A percentile compares a stretch with the other conserved stretches of the same genome.
Evolutionary conservation across 2,329 filamentous ascomycete genomes (phyloP).

Genomic region (Paraphoma chrysanthemicola): DNA sequence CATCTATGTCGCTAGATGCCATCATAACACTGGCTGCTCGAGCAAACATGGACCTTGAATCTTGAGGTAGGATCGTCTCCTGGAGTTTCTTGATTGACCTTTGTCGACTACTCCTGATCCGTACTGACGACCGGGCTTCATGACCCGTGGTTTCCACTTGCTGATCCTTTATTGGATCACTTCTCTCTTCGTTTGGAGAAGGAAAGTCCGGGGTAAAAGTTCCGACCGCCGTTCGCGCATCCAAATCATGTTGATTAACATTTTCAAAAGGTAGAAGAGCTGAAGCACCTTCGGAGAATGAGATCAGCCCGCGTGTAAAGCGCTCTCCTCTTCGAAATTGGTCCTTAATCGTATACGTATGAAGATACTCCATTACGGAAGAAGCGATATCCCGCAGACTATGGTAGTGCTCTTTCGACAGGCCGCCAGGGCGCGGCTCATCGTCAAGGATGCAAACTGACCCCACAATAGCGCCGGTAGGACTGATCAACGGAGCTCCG

Average conservation of each 20-base stretch:
- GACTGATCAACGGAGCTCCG: conserved; percentile 33
- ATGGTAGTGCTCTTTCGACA: conserved; percentile 17
- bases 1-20: conserved; percentile 41
- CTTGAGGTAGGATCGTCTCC: conserved; percentile 34
- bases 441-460: conserved; percentile 34
- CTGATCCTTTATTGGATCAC: neutral
- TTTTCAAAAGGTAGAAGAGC: conserved; percentile 22
- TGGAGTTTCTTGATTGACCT: conserved; percentile 28
- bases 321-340: conserved; percentile 34
- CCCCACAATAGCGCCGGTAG: conserved; percentile 32
- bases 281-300: conserved; percentile 39
- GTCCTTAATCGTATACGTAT: conserved; percentile 34
- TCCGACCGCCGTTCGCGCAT: neutral
- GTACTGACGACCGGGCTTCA: neutral
- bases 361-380: conserved; percentile 34
- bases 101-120: neutral
- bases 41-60: conserved; percentile 41
- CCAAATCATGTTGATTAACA: neutral
- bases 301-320: conserved; percentile 40
- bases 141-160: neutral
- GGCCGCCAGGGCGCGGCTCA: conserved; percentile 14
- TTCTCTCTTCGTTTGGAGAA: conserved; percentile 1
- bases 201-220: neutral
- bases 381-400: conserved; percentile 32
- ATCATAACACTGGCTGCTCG: conserved; percentile 43